Evolutionary conservation across 306 rosid genomes (phyloP).

Genomic region (Lathyrus sativus): DNA sequence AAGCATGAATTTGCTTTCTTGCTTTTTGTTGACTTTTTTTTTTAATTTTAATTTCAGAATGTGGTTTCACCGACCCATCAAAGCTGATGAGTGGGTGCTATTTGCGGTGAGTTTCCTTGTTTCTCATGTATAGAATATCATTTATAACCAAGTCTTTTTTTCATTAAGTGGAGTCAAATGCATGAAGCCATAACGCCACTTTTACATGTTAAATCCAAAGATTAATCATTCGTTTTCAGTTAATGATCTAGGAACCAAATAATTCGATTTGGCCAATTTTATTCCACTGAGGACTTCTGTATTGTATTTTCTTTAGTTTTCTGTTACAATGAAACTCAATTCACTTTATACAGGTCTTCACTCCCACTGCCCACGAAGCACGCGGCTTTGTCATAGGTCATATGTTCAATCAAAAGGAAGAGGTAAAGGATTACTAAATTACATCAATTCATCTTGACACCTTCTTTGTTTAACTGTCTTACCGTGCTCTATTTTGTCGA

Average conservation of each 20-base stretch:
- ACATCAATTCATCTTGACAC: neutral
- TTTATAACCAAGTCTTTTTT: neutral
- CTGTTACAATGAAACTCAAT: constrained; percentile 20
- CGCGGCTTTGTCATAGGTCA: constrained; percentile 72
- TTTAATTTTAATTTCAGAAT: constrained; percentile 50
- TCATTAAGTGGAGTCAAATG: neutral
- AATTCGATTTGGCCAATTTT: neutral
- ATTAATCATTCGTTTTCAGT: neutral
- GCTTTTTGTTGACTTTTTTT: constrained; percentile 1
- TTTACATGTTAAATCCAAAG: neutral
- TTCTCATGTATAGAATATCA: constrained; percentile 12
- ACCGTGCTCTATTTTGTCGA: constrained; percentile 22
- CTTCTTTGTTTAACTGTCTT: constrained; percentile 26
- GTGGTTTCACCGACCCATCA: constrained; percentile 88
- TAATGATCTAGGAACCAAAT: neutral
- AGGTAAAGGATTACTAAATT: constrained; percentile 53
- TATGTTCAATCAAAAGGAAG: constrained; percentile 86
- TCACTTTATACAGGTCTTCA: constrained; percentile 49
- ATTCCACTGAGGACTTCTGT: neutral
- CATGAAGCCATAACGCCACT: neutral
- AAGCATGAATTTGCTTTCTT: constrained; percentile 1
- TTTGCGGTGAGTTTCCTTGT: constrained; percentile 62
- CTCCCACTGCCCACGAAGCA: constrained; percentile 61
- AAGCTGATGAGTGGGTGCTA: constrained; percentile 92
- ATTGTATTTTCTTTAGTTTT: neutral